Conservation (phyloP, 129 eudicot species). For the Escallonia rubra region DNA sequence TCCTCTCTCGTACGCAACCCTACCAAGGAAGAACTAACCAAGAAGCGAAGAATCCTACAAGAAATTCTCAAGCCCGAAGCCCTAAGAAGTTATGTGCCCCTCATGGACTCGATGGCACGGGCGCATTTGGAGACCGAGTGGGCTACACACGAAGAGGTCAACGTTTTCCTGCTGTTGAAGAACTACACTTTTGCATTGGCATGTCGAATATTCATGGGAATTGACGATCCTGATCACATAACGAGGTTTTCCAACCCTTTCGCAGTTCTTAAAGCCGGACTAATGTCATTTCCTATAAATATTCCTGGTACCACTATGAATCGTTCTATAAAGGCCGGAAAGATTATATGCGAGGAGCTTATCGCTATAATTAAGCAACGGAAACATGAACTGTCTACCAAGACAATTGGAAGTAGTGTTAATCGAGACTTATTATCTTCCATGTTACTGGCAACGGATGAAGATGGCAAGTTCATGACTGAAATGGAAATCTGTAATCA, state of each 20-base stretch:
- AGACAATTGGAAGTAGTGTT: neutral
- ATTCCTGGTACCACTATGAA: neutral
- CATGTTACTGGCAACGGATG: constrained; percentile 19
- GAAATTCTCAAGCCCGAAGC: neutral
- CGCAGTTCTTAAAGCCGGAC: neutral
- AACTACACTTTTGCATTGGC: neutral
- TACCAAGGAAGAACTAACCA: neutral
- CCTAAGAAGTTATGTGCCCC: neutral
- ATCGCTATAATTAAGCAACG: neutral
- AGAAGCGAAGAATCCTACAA: neutral
- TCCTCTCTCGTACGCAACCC: neutral
- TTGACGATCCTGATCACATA: neutral
- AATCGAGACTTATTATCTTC: constrained; percentile 20
- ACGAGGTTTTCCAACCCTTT: neutral
- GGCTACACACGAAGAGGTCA: neutral
- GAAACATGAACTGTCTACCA: constrained; percentile 7
- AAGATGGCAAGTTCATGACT: constrained; percentile 21
- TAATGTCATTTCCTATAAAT: neutral
- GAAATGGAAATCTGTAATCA: constrained; percentile 25
- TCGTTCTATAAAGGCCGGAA: neutral
- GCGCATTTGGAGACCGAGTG: neutral
- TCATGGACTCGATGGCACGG: neutral
- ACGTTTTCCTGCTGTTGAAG: neutral
- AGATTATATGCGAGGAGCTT: neutral
- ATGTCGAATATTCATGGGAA: neutral